Evolutionary conservation across 257 asterid species (phyloP).

Genomic region (Salvia rosmarinus): DNA sequence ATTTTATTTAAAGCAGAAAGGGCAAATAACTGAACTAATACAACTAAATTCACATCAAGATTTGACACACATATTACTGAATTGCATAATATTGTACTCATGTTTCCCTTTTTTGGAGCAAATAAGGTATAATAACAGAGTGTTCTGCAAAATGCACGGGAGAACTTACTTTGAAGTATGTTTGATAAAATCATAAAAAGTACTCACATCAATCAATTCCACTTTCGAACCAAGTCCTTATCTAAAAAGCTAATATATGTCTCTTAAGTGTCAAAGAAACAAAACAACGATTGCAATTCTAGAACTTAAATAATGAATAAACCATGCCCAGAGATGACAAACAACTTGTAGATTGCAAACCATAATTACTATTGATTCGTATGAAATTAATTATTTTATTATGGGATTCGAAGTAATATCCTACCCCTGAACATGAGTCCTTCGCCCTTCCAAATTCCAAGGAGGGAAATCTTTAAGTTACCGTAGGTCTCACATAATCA

Average conservation of each 20-base stretch:
- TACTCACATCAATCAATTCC: background rate
- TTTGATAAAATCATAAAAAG: background rate
- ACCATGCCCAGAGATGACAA: background rate
- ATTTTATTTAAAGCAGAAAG: slow-evolving; percentile 10
- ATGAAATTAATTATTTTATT: background rate
- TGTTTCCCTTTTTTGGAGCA: background rate
- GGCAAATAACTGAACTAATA: background rate
- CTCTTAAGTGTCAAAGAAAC: too few relatives aligned
- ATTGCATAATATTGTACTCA: background rate
- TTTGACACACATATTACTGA: background rate
- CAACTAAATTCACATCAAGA: background rate
- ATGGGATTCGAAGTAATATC: slow-evolving; percentile 19
- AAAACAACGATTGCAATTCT: background rate
- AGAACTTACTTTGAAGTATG: background rate
- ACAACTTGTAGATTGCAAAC: background rate
- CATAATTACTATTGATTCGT: background rate
- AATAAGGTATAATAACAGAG: slow-evolving; percentile 2
- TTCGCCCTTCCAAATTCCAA: slow-evolving; percentile 9
- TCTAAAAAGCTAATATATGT: too few relatives aligned
- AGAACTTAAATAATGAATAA: background rate
- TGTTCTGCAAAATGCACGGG: slow-evolving; percentile 13
- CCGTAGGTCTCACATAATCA: background rate
- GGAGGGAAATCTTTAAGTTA: background rate
- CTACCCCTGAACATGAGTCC: slow-evolving; percentile 4
- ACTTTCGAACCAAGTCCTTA: background rate